Base-by-base conservation (phyloP, 805 yeast species). In the Suhomyces canberraensis region DNA sequence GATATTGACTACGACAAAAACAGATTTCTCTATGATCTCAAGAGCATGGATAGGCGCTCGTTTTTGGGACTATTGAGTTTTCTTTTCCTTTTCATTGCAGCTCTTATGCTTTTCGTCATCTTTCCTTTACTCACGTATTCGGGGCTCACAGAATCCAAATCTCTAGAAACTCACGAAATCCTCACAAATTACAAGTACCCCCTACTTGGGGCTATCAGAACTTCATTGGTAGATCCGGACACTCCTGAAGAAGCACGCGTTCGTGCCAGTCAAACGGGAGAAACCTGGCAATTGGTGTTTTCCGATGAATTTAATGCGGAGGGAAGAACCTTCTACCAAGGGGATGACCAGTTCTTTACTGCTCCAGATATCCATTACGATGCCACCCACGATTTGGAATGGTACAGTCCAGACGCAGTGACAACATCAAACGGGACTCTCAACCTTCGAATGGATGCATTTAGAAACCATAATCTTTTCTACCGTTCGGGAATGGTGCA, bases 401-500 rank as follows among this genome's bases (percentile, higher is more conserved):
- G 70, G 69, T 66, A 66, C 44, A 66, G 60, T 35, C 72, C 72
- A 8, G 72, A 66, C 37, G 71, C 71, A 2, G 63, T 53, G 16
- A 54, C 69, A 19, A 66, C 72, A 4, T 57, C 54, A 11, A 61
- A 64, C 45, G 72, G 72, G 16, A 55, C 71, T 1, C 50, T 64
- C 30, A 41, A 39, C 18, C 41, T 66, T 31, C 43, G 65, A 29
- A 53, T 66, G 62, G 72, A 66, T 43, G 71, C 71, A 8, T 55
- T 47, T 52, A 51, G 52, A 47, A 64, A 84, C 60, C 96, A 89
- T 62, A 67, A 81, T 49, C 64, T 90, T 46, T 79, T 69, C 57
- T 90, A 90, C 66, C 75, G 96, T 47, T 84, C 95, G 1, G 97
- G 91, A 17, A 87, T 88, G 96, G 52, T 90, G 9, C 96, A 89